Evolutionary conservation across 2,329 filamentous ascomycete species (phyloP).

Genomic region (Celoporthe dispersa): DNA sequence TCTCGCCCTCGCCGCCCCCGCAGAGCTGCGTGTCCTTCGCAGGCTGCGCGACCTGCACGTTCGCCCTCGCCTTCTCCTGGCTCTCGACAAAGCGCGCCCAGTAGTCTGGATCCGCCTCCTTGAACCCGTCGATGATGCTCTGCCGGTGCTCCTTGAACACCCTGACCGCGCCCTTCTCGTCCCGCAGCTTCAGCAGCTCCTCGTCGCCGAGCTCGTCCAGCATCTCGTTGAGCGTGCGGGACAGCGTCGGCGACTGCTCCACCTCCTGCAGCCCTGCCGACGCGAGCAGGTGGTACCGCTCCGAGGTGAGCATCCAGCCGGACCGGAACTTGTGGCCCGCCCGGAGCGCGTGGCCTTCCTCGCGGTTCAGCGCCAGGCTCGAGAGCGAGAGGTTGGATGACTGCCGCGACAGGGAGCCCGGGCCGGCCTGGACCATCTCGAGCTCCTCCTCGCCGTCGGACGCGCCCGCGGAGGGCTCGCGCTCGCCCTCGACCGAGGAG

Average conservation of each 20-base stretch:
- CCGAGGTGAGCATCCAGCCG: conserved; percentile 53
- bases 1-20: neutral
- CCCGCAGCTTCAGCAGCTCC: conserved; percentile 56
- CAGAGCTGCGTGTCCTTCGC: neutral
- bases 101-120: conserved; percentile 67
- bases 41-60: conserved; percentile 45
- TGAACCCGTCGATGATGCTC: conserved; percentile 52
- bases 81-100: conserved; percentile 67
- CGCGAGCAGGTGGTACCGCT: conserved; percentile 53
- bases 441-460: conserved; percentile 58
- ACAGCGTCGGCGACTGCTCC: conserved; percentile 54
- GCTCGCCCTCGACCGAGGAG: conserved; percentile 41
- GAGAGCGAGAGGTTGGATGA: conserved; percentile 56
- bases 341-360: conserved; percentile 61
- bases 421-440: conserved; percentile 14
- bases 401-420: conserved; percentile 51
- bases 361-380: conserved; percentile 58
- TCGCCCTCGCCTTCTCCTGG: conserved; percentile 62
- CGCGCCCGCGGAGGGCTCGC: conserved; percentile 42
- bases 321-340: conserved; percentile 61
- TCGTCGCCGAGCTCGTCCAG: conserved; percentile 67
- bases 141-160: conserved; percentile 64
- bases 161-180: conserved; percentile 62
- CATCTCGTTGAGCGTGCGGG: conserved; percentile 61
- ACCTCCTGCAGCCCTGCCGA: conserved; percentile 53